Evolutionary conservation across 148 eudicot species (phyloP).

Genomic region (Vaccinium myrtillus): DNA sequence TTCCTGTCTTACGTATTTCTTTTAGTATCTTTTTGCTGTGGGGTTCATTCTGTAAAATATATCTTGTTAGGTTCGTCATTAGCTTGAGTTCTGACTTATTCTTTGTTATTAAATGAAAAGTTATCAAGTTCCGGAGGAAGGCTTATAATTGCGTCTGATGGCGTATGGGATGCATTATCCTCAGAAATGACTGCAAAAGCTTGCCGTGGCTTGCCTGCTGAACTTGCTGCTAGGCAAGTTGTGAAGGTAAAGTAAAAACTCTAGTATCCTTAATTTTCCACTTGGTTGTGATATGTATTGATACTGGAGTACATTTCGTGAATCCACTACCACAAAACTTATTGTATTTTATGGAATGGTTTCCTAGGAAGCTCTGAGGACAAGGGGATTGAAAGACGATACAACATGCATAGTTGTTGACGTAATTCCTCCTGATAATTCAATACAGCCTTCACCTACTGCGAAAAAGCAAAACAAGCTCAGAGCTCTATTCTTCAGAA

Average conservation of each 20-base stretch:
- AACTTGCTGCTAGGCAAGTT: constrained; percentile 94
- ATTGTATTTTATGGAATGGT: constrained; percentile 4
- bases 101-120: neutral
- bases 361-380: constrained; percentile 88
- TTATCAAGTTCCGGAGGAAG: constrained; percentile 83
- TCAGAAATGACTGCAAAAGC: constrained; percentile 85
- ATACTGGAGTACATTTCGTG: neutral
- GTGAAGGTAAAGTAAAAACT: constrained; percentile 63
- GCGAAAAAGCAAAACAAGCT: constrained; percentile 59
- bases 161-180: constrained; percentile 92
- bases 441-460: constrained; percentile 52
- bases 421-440: constrained; percentile 77
- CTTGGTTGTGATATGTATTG: neutral
- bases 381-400: constrained; percentile 94
- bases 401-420: constrained; percentile 98
- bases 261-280: neutral
- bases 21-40: neutral
- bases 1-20: neutral
- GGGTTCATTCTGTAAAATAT: neutral
- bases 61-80: neutral
- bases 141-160: constrained; percentile 97
- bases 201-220: constrained; percentile 91
- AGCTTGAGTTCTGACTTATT: neutral
- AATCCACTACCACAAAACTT: neutral
- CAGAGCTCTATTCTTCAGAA: constrained; percentile 62